Evolutionary conservation across 1,284 basidiomycete species (phyloP), one percentile per base, ranked within the genome.

Genomic region (Microbotryum violaceum): DNA sequence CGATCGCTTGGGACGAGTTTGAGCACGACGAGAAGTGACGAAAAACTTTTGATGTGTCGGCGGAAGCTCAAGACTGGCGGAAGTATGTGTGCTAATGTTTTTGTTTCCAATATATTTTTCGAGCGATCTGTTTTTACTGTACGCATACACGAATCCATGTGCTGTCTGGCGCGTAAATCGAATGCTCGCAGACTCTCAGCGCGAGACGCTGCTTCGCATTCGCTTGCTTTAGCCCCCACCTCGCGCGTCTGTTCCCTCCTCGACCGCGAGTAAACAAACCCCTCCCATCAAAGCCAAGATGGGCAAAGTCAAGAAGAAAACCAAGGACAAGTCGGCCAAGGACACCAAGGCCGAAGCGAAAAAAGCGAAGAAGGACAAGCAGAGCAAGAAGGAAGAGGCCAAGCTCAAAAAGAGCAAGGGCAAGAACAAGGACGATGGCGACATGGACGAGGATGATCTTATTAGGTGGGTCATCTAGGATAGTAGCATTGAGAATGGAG

Each of bases 371-470:
- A 90, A 89, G 71, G 81, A 80, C 2, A 89, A 49, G 45, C 53
- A 51, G 37, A 52, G 44, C 48, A 57, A 45, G 16, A 69, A 69
- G 58, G 49, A 58, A 57, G 72, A 42, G 37, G 10, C 37, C 37
- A 42, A 42, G 37, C 37, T 80, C 6, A 84, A 85, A 58, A 81
- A 82, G 54, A 87, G 85, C 67, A 85, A 85, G 71, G 64, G 75
- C 69, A 21, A 71, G 70, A 44, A 82, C 82, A 77, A 20, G 79
- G 78, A 72, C 23, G 69, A 68, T 10, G 80, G 81, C 29, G 77
- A 75, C 33, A 82, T 82, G 37, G 83, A 86, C 63, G 86, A 88
- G 64, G 80, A 88, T 65, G 87, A 91, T 76, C 79, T 91, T 9
- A 88, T 91, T 70, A 81, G 37, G 37, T 42, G 37, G 14, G 14